Evolutionary conservation across 169 alveolate genomes (phyloP).

Genomic region (Plasmodium inui): DNA sequence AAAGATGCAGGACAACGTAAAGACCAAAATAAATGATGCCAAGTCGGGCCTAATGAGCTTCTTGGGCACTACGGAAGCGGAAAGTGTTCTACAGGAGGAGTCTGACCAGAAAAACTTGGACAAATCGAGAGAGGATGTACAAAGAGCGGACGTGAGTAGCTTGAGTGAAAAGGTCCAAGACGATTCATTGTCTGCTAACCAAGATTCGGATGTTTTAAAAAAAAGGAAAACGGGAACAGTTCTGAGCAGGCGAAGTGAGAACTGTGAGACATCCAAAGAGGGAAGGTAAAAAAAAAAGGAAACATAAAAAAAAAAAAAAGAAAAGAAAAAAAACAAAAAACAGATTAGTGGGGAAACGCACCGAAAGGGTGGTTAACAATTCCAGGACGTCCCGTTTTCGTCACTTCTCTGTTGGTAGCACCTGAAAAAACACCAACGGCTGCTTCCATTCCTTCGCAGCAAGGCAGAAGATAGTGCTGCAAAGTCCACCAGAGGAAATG

Average conservation of each 20-base stretch:
- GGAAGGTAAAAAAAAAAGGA: conserved; percentile 19
- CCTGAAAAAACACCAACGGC: background rate
- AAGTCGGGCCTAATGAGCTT: conserved; percentile 35
- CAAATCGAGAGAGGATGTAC: background rate
- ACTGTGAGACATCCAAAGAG: background rate
- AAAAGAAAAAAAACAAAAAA: background rate
- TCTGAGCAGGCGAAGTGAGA: conserved; percentile 18
- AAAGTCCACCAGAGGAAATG: background rate
- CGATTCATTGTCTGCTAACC: background rate
- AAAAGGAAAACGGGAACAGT: conserved; percentile 47
- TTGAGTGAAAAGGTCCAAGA: conserved; percentile 4
- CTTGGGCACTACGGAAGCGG: background rate
- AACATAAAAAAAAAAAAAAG: background rate
- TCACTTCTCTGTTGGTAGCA: background rate
- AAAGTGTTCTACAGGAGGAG: conserved; percentile 11
- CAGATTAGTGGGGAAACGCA: background rate
- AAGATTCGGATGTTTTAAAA: conserved; percentile 29
- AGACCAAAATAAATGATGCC: conserved; percentile 11
- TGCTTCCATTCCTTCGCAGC: background rate
- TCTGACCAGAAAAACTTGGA: background rate
- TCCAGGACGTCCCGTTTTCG: background rate
- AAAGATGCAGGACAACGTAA: conserved; percentile 26
- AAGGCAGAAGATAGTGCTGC: background rate
- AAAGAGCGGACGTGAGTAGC: background rate
- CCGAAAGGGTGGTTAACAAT: background rate